Evolutionary conservation across 176 grass and related monocot species (phyloP).

Genomic region (Oryza meyeriana): DNA sequence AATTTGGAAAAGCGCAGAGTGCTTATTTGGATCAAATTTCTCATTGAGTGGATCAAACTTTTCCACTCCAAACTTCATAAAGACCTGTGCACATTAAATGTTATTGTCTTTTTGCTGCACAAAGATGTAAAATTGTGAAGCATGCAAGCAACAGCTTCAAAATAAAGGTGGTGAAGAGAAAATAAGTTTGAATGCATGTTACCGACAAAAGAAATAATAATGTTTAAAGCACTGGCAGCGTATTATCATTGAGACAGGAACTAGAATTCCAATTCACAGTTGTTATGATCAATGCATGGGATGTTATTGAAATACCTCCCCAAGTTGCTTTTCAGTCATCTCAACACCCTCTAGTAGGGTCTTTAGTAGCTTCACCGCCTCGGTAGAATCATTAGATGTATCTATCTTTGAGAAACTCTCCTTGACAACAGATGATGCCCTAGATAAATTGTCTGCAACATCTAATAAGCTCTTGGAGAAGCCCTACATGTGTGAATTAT

Average conservation of each 20-base stretch:
- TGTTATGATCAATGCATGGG: background rate
- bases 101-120: background rate
- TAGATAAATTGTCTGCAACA: conserved; percentile 58
- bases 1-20: conserved; percentile 59
- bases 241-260: background rate
- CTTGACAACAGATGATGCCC: conserved; percentile 51
- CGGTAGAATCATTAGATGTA: conserved; percentile 46
- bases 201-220: background rate
- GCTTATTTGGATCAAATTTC: conserved; percentile 60
- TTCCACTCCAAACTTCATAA: conserved; percentile 60
- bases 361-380: conserved; percentile 49
- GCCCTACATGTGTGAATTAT: conserved; percentile 17
- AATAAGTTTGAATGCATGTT: background rate
- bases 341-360: conserved; percentile 65
- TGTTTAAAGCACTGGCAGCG: background rate
- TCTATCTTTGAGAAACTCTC: conserved; percentile 62
- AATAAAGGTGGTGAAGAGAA: background rate
- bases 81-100: conserved; percentile 29
- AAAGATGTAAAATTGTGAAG: background rate
- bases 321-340: conserved; percentile 76
- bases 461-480: conserved; percentile 59
- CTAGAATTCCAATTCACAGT: background rate
- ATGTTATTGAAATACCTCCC: conserved; percentile 33
- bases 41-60: conserved; percentile 56
- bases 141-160: background rate